Percentiles rank a stretch among this genome's conserved stretches.
Conservation (phyloP, 2,329 filamentous ascomycete genomes). For the Cryphonectria parasitica region DNA sequence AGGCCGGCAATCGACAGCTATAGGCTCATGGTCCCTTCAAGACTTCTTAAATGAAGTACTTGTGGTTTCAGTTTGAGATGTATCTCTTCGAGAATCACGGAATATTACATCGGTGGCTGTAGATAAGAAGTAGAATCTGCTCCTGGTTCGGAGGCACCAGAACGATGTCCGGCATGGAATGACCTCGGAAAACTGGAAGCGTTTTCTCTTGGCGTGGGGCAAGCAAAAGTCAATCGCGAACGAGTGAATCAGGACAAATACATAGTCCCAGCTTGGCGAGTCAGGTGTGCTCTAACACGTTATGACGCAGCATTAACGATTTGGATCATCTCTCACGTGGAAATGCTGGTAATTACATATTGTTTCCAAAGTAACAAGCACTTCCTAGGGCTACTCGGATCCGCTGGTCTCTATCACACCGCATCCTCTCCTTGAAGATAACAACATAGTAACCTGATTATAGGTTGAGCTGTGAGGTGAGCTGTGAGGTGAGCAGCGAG, state of each 20-base stretch:
- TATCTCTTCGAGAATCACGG: background rate
- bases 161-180: background rate
- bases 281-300: background rate
- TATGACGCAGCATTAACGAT: background rate
- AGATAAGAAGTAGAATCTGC: background rate
- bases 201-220: background rate
- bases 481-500: background rate
- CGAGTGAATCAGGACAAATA: background rate
- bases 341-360: background rate
- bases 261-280: background rate
- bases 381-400: background rate
- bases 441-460: background rate
- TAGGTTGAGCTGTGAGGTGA: background rate
- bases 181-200: background rate
- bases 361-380: background rate
- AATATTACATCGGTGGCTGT: background rate
- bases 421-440: background rate
- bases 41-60: background rate
- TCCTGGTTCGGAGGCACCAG: background rate
- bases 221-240: background rate
- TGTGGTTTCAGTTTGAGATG: background rate
- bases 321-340: background rate
- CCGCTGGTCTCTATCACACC: background rate
- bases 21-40: background rate
- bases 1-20: background rate